phyloP scores from a whole-genome alignment of 2,329 filamentous ascomycete genomes.

The Ascochyta clinopodiicola region DNA sequence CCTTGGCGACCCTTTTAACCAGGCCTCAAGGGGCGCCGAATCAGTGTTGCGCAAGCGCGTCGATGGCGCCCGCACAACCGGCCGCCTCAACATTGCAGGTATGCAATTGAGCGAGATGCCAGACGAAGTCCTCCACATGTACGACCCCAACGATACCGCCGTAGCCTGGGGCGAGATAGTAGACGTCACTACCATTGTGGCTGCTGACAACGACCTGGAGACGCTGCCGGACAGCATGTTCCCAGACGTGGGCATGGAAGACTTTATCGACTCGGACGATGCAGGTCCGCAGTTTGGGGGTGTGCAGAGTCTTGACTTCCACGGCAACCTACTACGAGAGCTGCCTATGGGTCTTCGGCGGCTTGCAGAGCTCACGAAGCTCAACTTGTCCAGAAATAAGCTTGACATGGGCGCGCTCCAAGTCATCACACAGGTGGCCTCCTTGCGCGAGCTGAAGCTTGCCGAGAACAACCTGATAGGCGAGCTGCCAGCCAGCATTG shows the following conservation, averaged over 20 bases:
- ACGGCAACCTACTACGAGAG: conserved; percentile 77
- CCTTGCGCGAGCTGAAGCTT: conserved; percentile 80
- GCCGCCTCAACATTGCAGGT: conserved; percentile 86
- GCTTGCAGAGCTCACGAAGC: conserved; percentile 74
- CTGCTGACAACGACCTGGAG: conserved; percentile 88
- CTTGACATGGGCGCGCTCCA: conserved; percentile 75
- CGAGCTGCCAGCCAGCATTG: conserved; percentile 66
- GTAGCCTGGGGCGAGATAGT: conserved; percentile 90
- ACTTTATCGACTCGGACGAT: conserved; percentile 67
- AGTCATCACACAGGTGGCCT: conserved; percentile 73
- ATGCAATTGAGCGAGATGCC: conserved; percentile 82
- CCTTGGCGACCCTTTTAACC: conserved; percentile 74
- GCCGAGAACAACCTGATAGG: conserved; percentile 53
- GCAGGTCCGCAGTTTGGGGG: conserved; percentile 80
- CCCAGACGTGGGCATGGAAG: conserved; percentile 67
- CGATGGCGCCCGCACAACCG: conserved; percentile 74
- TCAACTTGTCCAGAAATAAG: conserved; percentile 87
- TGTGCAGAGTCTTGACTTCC: conserved; percentile 81
- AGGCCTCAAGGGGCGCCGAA: conserved; percentile 64
- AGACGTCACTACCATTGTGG: conserved; percentile 82
- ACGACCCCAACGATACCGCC: conserved; percentile 68
- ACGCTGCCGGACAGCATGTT: conserved; percentile 76
- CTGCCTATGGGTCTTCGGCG: conserved; percentile 78
- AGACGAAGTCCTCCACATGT: conserved; percentile 86
- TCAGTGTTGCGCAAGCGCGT: conserved; percentile 77